Conservation (phyloP, 331 rosid species). For the Saraca asoca region DNA sequence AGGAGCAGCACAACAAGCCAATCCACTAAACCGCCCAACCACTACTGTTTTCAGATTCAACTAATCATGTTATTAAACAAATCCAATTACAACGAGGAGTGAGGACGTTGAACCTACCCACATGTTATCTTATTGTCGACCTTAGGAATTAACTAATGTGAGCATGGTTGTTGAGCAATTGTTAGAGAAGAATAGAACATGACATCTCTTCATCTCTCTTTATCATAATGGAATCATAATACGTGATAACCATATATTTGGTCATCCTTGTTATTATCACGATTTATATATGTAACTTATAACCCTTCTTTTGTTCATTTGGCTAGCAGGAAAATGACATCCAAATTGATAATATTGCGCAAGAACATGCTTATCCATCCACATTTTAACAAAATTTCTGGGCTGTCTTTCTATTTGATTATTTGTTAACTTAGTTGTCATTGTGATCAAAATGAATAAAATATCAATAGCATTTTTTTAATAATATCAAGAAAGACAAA, state of each 20-base stretch:
- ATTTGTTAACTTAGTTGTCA: constrained; percentile 21
- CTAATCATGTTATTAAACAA: constrained; percentile 34
- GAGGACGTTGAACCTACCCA: not conserved
- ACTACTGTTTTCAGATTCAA: constrained; percentile 10
- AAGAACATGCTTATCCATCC: constrained; percentile 42
- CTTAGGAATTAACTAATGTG: not conserved
- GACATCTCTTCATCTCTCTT: constrained; percentile 26
- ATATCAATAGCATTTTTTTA: not conserved
- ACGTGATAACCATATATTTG: constrained; percentile 32
- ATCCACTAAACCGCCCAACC: constrained; percentile 50
- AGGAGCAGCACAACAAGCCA: not conserved
- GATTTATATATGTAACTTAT: constrained; percentile 19
- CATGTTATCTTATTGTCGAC: constrained; percentile 8
- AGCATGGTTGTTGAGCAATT: constrained; percentile 24
- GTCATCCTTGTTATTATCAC: constrained; percentile 41
- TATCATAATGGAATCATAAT: constrained; percentile 24
- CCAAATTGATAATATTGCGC: constrained; percentile 31
- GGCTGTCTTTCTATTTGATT: constrained; percentile 5
- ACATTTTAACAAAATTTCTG: not conserved
- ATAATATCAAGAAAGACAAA: constrained; percentile 1
- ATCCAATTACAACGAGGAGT: not conserved
- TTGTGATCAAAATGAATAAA: constrained; percentile 28
- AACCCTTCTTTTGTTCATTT: constrained; percentile 26
- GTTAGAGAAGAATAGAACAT: constrained; percentile 29
- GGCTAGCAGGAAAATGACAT: constrained; percentile 28